Evolutionary conservation across 2,329 filamentous ascomycete species (phyloP).

Genomic region (Ceratocystis albifundus): DNA sequence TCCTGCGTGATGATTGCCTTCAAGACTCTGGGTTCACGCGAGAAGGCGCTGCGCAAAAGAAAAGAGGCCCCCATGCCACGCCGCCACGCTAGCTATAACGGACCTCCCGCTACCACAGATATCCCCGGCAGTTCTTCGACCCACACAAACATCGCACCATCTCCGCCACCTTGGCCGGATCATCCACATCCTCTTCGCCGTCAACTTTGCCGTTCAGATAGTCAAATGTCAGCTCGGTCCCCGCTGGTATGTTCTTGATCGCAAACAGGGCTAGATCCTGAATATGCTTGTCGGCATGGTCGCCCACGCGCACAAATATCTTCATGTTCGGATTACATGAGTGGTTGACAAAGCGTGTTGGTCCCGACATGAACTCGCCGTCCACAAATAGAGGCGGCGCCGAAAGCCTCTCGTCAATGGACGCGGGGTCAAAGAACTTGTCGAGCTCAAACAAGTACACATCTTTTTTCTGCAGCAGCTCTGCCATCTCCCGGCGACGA

Average conservation of each 20-base stretch:
- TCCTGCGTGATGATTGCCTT: too few species aligned
- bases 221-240: slow-evolving; percentile 67
- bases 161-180: slow-evolving; percentile 34
- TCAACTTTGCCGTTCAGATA: slow-evolving; percentile 56
- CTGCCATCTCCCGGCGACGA: slow-evolving; percentile 46
- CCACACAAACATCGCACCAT: slow-evolving; percentile 54
- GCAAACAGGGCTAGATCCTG: slow-evolving; percentile 73
- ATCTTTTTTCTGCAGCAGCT: slow-evolving; percentile 52
- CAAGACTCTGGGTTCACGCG: too few species aligned
- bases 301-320: slow-evolving; percentile 68
- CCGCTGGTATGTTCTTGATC: slow-evolving; percentile 49
- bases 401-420: slow-evolving; percentile 44
- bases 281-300: slow-evolving; percentile 60
- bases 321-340: slow-evolving; percentile 67
- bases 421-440: slow-evolving; percentile 56
- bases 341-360: slow-evolving; percentile 74
- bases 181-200: slow-evolving; percentile 36
- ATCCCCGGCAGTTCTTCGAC: slow-evolving; percentile 54
- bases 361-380: slow-evolving; percentile 66
- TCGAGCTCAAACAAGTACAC: slow-evolving; percentile 73
- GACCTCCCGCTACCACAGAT: slow-evolving; percentile 44
- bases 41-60: not conserved
- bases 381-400: slow-evolving; percentile 50
- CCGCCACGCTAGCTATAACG: not conserved
- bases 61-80: not conserved